Evolutionary conservation across 495 filamentous ascomycete genomes (phyloP).

Genomic region (Penicillium turbatum): DNA sequence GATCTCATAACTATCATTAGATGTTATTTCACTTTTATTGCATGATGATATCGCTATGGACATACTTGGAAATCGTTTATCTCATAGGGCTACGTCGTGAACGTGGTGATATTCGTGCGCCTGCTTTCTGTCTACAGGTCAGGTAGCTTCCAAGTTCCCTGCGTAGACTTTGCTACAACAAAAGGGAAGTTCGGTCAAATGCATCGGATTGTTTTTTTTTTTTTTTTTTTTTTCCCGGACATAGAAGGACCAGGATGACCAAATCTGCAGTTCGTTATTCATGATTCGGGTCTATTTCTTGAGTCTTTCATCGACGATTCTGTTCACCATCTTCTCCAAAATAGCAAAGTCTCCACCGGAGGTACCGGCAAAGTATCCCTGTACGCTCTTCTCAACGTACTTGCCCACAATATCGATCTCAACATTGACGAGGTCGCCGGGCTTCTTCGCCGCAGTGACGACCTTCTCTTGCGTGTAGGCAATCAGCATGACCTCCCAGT

Average conservation of each 20-base stretch:
- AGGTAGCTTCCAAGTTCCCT: no score
- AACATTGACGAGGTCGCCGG: constrained; percentile 87
- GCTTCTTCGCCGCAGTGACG: constrained; percentile 73
- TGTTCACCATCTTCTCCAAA: constrained; percentile 78
- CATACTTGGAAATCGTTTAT: no score
- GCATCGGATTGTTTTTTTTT: no score
- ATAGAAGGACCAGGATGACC: background rate
- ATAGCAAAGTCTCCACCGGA: constrained; percentile 54
- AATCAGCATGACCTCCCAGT: constrained; percentile 99
- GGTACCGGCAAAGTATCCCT: constrained; percentile 52
- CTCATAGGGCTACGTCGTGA: no score
- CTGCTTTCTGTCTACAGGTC: no score
- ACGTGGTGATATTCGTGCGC: no score
- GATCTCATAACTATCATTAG: no score
- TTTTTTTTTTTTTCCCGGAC: no score
- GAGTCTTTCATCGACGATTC: constrained; percentile 70
- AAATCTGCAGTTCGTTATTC: constrained; percentile 8
- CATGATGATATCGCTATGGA: no score
- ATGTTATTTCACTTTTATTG: no score
- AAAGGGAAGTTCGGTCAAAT: no score
- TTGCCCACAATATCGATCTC: constrained; percentile 99
- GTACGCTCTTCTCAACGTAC: constrained; percentile 92
- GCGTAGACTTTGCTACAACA: background rate
- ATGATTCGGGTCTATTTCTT: constrained; percentile 28
- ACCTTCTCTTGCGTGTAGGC: constrained; percentile 95